Evolutionary conservation across 805 yeast species (phyloP), one percentile per base, ranked within the genome.

Genomic region (Geotrichum ghanense): DNA sequence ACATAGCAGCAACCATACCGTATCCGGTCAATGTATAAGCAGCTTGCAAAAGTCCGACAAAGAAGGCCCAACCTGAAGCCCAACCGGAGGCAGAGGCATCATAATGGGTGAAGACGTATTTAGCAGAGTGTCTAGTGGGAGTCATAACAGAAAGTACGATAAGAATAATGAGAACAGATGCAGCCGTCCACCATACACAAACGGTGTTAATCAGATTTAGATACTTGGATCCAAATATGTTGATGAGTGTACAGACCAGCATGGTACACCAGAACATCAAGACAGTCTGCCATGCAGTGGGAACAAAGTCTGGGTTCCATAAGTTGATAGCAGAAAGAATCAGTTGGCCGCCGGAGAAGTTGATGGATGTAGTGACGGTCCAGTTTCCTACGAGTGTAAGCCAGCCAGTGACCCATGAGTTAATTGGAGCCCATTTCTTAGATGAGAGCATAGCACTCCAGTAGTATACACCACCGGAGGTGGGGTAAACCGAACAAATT

Each of bases 21-120:
- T 82, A 85, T 0, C 92, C 95, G 50, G 84, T 85, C 57, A 84
- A 69, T 20, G 90, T 83, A 63, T 83, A 82, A 25, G 83, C 78
- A 1, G 88, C 79, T 51, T 84, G 82, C 62, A 82, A 88, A 48
- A 85, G 73, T 0, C 92, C 92, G 41, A 85, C 76, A 45, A 85
- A 64, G 51, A 84, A 84, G 1, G 92, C 86, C 50, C 84, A 55
- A 1, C 76, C 72, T 43, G 70, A 73, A 16, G 85, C 81, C 82
- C 88, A 83, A 2, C 92, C 94, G 19, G 55, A 55, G 19, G 56
- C 52, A 21, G 47, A 17, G 17, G 53, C 42, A 16, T 48, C 52
- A 16, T 52, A 50, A 42, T 53, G 34, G 3, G 88, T 53, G 45
- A 54, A 54, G 20, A 53, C 57, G 26, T 53, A 51, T 17, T 46